Conservation (phyloP, 2,329 filamentous ascomycete species). For the Plectosphaerella cucumerina region DNA sequence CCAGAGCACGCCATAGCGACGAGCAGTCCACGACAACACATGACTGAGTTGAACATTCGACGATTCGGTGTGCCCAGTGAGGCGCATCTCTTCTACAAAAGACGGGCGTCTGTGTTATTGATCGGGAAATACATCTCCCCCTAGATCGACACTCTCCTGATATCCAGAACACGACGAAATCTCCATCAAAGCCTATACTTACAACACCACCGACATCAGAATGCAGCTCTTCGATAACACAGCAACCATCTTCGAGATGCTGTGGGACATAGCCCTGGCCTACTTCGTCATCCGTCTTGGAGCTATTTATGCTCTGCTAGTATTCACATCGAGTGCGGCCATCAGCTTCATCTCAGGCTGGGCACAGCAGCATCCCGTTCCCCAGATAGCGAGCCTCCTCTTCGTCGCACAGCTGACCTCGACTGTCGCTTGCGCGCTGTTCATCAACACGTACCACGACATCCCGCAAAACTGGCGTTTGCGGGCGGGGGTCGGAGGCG, state of each 20-base stretch:
- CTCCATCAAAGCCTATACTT: neutral
- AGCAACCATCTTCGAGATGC: slow-evolving; percentile 28
- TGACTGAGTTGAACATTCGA: neutral
- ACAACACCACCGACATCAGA: neutral
- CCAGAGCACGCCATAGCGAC: neutral
- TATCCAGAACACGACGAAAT: neutral
- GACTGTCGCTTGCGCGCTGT: slow-evolving; percentile 3
- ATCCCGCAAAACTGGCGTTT: slow-evolving; percentile 9
- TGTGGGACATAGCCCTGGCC: slow-evolving; percentile 31
- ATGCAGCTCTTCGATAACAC: slow-evolving; percentile 22
- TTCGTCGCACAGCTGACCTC: slow-evolving; percentile 1
- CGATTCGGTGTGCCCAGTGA: no score
- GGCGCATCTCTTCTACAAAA: neutral
- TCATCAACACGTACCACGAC: slow-evolving; percentile 5
- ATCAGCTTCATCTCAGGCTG: neutral
- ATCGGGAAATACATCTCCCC: no score
- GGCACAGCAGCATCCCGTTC: neutral
- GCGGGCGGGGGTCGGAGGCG: slow-evolving; percentile 6
- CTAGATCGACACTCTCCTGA: no score
- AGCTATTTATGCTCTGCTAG: slow-evolving; percentile 24
- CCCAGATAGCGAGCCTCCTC: neutral
- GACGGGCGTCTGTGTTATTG: neutral
- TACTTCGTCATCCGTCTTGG: slow-evolving; percentile 27
- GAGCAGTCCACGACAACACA: neutral
- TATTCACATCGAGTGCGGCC: slow-evolving; percentile 15